Base-by-base conservation (phyloP, 2,329 filamentous ascomycete genomes). In the Penicillium crustosum region DNA sequence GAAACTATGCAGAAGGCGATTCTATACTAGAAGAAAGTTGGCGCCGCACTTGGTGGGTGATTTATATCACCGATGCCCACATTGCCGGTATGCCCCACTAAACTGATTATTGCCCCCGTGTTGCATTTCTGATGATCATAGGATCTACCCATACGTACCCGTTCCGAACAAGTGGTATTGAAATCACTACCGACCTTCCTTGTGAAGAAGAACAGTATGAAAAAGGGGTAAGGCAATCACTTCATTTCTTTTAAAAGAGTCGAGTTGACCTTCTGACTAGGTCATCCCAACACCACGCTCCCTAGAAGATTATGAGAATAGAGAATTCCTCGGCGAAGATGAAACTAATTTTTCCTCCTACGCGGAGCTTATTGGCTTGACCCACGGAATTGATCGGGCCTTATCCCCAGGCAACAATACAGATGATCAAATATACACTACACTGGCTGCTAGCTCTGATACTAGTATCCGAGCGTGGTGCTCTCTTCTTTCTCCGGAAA, bases 21-120 rank as follows among this genome's bases (percentile, higher is more conserved):
- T 38, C 59, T 1, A n/a, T 63, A 9, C 27, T 66, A 17, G 59
- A 68, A 21, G 70, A 72, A 52, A 68, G 65, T 70, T 91, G 89
- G 69, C 62, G 70, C 43, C 64, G 70, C 17, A 72, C 69, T 19
- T 73, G 69, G 68, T 72, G 70, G 70, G 61, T 66, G 49, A 45
- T 73, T 9, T 92, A 87, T 69, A 82, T 89, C n/a, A 83, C 89
- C 13, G 90, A 94, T 69, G 89, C 88, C 50, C 88, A 93, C 81
- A 83, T 93, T 62, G 88, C 90, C 4, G 89, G 89, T 10, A 86
- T 57, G 10, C 1, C 10, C 6, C 19, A 21, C 21, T 15, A 23
- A 6, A n/a, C n/a, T 9, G 7, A 50, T n/a, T 6, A 19, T 29
- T 13, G 8, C 13, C 8, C n/a, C 8, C 6, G 31, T 6, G 6